A percentile compares a stretch with the other conserved stretches of the same genome.
Conservation (phyloP, 2,329 filamentous ascomycete genomes). For the Aspergillus sojae region DNA sequence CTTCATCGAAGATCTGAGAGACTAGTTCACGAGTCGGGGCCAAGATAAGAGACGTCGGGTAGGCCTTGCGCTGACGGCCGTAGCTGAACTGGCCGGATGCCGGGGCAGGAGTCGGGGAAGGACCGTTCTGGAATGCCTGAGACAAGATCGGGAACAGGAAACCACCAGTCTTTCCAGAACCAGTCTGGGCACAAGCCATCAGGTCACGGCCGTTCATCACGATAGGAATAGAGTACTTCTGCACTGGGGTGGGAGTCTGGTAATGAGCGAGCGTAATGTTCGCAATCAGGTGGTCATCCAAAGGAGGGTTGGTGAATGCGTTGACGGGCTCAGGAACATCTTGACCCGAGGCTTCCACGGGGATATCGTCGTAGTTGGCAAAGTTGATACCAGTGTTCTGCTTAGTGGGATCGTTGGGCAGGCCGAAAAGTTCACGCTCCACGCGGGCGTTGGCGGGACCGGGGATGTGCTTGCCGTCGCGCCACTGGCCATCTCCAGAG, state of each 20-base stretch:
- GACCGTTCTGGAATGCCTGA: slow-evolving; percentile 91
- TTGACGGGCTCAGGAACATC: slow-evolving; percentile 91
- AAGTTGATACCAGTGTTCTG: slow-evolving; percentile 99
- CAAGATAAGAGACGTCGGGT: slow-evolving; percentile 92
- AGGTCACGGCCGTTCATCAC: slow-evolving; percentile 97
- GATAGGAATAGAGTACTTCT: slow-evolving; percentile 99
- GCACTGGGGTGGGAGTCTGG: slow-evolving; percentile 93
- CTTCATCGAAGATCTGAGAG: slow-evolving; percentile 96
- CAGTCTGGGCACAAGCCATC: slow-evolving; percentile 99
- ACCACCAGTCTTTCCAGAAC: slow-evolving; percentile 99
- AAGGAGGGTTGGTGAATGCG: slow-evolving; percentile 88
- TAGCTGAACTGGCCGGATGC: slow-evolving; percentile 68
- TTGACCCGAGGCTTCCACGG: slow-evolving; percentile 92
- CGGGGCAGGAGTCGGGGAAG: slow-evolving; percentile 67
- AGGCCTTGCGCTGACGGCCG: slow-evolving; percentile 94
- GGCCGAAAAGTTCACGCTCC: slow-evolving; percentile 94
- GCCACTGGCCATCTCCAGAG: slow-evolving; percentile 94
- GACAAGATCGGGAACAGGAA: slow-evolving; percentile 99
- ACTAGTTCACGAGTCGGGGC: slow-evolving; percentile 98
- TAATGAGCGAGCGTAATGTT: slow-evolving; percentile 96
- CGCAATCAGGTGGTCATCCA: slow-evolving; percentile 87
- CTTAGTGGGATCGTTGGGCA: slow-evolving; percentile 88
- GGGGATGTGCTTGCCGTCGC: slow-evolving; percentile 92
- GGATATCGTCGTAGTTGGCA: slow-evolving; percentile 99
- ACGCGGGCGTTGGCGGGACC: slow-evolving; percentile 84